Evolutionary conservation across 2,329 filamentous ascomycete species (phyloP), one percentile per base, ranked within the genome.

Genomic region (Colletotrichum orbiculare): DNA sequence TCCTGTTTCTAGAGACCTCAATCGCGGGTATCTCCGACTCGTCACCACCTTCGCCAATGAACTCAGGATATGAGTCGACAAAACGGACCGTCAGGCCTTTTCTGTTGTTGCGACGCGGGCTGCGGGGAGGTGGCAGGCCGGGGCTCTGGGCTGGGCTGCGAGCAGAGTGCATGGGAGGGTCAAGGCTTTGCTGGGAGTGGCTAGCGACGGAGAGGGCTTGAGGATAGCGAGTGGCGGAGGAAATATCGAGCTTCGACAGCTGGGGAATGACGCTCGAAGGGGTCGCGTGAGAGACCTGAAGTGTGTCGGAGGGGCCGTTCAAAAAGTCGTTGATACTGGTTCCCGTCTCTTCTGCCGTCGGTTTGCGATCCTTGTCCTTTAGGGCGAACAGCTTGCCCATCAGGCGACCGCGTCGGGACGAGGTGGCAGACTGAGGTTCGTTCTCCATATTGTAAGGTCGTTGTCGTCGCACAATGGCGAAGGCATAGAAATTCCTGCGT

Each of bases 41-140:
- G 73, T 97, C 95, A 39, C 95, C 95, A 63, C 95, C 95, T 76
- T 95, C 90, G 50, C 95, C 95, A 73, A 98, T 97, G 67, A 97
- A 78, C 50, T 93, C 91, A 7, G 94, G 94, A 59, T 85, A 83
- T 9, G 84, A 85, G 70, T 92, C 88, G 56, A 85, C 86, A 72
- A 97, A 97, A 60, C 84, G 87, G 41, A 97, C 94, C 5, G 81
- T 81, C 67, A 96, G 81, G 9, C 91, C 91, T 76, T 92, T 92
- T 73, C 85, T 87, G 54, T 79, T 87, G 54, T 78, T 81, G 33
- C 78, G 79, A 25, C 79, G 79, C 35, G 82, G 79, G 68, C 79
- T 84, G 71, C 75, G 76, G 43, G 63, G 63, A 34, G 63, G 63
- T 42, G 63, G 63, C 38, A 66, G 38, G 37, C 63, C 63, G 11